Conservation (phyloP, 495 filamentous ascomycete species). For the Aspergillus taichungensis region DNA sequence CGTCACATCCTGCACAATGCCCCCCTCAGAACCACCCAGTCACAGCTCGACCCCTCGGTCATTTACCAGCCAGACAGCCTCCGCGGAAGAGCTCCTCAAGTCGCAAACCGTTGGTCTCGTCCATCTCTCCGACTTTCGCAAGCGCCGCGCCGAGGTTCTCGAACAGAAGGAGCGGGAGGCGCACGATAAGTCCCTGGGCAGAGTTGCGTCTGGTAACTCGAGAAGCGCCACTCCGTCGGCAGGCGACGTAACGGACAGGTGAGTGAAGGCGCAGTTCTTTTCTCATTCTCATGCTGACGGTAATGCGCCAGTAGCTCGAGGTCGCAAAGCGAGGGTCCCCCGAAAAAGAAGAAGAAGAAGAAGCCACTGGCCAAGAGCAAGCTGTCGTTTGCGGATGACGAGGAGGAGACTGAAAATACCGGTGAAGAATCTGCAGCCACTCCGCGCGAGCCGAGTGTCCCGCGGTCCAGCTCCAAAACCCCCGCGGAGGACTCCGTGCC, state of each 20-base stretch:
- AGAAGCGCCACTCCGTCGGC: slow-evolving; percentile 44
- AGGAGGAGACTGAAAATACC: slow-evolving; percentile 44
- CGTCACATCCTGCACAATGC: slow-evolving; percentile 15
- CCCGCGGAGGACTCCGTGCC: slow-evolving; percentile 31
- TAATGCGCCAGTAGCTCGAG: slow-evolving; percentile 32
- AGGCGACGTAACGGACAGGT: slow-evolving; percentile 46
- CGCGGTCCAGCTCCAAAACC: slow-evolving; percentile 31
- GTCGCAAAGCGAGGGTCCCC: slow-evolving; percentile 34
- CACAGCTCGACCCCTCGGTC: slow-evolving; percentile 34
- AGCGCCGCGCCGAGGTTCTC: slow-evolving; percentile 86
- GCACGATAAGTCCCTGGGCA: slow-evolving; percentile 49
- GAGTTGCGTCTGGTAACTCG: slow-evolving; percentile 40
- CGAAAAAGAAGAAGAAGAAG: slow-evolving; percentile 64
- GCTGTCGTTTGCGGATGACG: slow-evolving; percentile 58
- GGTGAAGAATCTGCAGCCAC: slow-evolving; percentile 27
- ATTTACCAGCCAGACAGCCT: slow-evolving; percentile 71
- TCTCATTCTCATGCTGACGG: slow-evolving; percentile 24
- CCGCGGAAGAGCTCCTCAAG: slow-evolving; percentile 83
- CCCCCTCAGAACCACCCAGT: slow-evolving; percentile 28
- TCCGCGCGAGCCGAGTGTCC: slow-evolving; percentile 25
- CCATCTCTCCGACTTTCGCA: slow-evolving; percentile 88
- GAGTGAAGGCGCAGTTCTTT: slow-evolving; percentile 23
- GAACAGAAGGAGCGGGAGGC: slow-evolving; percentile 85
- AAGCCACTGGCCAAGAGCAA: slow-evolving; percentile 54
- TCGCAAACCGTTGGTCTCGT: slow-evolving; percentile 91